Evolutionary conservation across 2,329 filamentous ascomycete genomes (phyloP).

Genomic region (Cladophialophora exuberans): DNA sequence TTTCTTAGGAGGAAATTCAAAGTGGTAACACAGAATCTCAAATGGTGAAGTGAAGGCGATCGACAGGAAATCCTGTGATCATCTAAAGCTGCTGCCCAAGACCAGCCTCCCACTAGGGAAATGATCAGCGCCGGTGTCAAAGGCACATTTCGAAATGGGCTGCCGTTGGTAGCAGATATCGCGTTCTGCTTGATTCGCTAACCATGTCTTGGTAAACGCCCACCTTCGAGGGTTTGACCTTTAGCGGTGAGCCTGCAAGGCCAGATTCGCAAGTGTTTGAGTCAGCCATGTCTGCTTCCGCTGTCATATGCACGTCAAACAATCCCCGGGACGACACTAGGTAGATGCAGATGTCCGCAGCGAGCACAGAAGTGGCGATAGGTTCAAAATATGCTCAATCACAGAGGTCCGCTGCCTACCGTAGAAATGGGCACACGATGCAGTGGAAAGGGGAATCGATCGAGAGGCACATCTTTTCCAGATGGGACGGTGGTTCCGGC

Average conservation of each 20-base stretch:
- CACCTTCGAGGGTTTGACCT: neutral
- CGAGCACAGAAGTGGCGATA: neutral
- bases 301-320: constrained; percentile 29
- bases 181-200: neutral
- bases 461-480: neutral
- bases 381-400: constrained; percentile 5
- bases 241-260: neutral
- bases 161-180: neutral
- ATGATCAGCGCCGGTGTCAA: neutral
- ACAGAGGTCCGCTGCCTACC: constrained; percentile 2
- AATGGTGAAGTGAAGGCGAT: neutral
- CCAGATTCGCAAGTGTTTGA: neutral
- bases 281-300: constrained; percentile 13
- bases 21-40: neutral
- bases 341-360: constrained; percentile 2
- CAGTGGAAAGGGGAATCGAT: constrained; percentile 3
- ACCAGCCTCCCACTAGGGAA: neutral
- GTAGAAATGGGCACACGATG: neutral
- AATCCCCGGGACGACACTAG: constrained; percentile 11
- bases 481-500: neutral
- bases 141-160: neutral
- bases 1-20: no score
- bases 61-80: neutral
- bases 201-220: neutral
- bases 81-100: neutral